A percentile compares a stretch with the other conserved stretches of the same genome.
Evolutionary conservation across 23 red algal species (phyloP).

Genomic region (Rhodosorus marinus): DNA sequence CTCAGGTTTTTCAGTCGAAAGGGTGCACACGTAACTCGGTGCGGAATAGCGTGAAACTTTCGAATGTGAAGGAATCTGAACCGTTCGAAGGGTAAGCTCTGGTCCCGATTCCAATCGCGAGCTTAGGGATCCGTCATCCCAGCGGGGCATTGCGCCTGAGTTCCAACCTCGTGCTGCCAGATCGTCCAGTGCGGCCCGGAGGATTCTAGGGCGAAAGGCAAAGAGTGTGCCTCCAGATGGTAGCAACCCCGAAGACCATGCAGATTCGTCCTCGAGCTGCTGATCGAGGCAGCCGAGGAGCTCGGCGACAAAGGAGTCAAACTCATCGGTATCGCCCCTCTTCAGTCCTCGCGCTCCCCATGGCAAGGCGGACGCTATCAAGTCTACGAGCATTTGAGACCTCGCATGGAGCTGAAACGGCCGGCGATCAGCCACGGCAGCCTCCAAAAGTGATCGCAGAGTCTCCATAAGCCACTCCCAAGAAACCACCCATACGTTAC

Average conservation of each 20-base stretch:
- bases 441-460: conserved; percentile 15
- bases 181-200: conserved; percentile 7
- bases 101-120: not conserved
- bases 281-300: conserved; percentile 4
- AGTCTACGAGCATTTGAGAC: conserved; percentile 29
- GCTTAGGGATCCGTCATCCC: not conserved
- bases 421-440: conserved; percentile 19
- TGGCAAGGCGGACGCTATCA: conserved; percentile 23
- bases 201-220: conserved; percentile 9
- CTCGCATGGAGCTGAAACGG: conserved; percentile 33
- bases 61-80: not conserved
- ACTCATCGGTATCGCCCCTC: conserved; percentile 7
- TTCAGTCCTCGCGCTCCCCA: conserved; percentile 10
- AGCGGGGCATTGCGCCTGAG: too few species aligned
- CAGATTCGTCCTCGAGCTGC: conserved; percentile 12
- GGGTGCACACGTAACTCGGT: not conserved
- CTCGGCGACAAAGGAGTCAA: conserved; percentile 6
- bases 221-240: conserved; percentile 8
- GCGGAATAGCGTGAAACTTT: not conserved
- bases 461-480: conserved; percentile 13
- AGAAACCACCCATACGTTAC: conserved; percentile 14
- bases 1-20: not conserved
- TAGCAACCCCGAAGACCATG: conserved; percentile 13
- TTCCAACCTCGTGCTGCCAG: conserved; percentile 11
- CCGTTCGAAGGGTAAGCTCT: conserved; percentile 8